A percentile compares a stretch with the other conserved stretches of the same genome.
Conservation (phyloP, 768 basidiomycete genomes). For the Harrya chromipes region DNA sequence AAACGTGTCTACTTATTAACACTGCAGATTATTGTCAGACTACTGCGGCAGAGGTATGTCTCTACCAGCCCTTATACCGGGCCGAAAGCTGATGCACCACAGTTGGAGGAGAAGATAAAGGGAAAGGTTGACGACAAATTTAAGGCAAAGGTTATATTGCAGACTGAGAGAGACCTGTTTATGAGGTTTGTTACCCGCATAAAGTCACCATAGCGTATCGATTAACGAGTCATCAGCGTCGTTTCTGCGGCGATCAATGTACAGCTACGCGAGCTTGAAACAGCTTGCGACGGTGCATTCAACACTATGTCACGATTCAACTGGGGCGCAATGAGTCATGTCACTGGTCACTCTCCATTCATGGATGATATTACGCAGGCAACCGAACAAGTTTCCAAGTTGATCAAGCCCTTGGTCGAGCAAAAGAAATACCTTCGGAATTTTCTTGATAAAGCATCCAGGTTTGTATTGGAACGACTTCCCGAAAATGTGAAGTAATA, state of each 20-base stretch:
- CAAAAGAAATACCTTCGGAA: slow-evolving; percentile 94
- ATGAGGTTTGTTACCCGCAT: slow-evolving; percentile 55
- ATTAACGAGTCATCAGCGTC: slow-evolving; percentile 45
- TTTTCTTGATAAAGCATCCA: slow-evolving; percentile 89
- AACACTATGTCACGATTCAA: slow-evolving; percentile 70
- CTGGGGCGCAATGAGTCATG: slow-evolving; percentile 79
- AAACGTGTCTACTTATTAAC: slow-evolving; percentile 88
- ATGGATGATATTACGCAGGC: slow-evolving; percentile 71
- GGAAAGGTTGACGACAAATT: slow-evolving; percentile 75
- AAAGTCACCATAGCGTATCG: background rate
- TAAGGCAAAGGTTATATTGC: slow-evolving; percentile 77
- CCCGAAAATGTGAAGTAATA: background rate
- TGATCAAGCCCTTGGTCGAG: slow-evolving; percentile 78
- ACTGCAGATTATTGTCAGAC: slow-evolving; percentile 97
- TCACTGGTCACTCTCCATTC: slow-evolving; percentile 84
- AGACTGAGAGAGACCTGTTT: slow-evolving; percentile 85
- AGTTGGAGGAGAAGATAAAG: slow-evolving; percentile 92
- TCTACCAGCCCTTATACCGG: background rate
- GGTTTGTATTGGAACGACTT: slow-evolving; percentile 44
- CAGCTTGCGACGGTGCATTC: slow-evolving; percentile 77
- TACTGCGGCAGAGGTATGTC: slow-evolving; percentile 77
- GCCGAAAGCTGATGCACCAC: slow-evolving; percentile 3
- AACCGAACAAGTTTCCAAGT: slow-evolving; percentile 72
- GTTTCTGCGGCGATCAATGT: slow-evolving; percentile 80
- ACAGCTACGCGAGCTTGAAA: slow-evolving; percentile 82